These are phyloP conservation scores for Zasmidium cellare DNA, from an alignment of 2,329 filamentous ascomycete species.

Conservation along the genomic window DNA sequence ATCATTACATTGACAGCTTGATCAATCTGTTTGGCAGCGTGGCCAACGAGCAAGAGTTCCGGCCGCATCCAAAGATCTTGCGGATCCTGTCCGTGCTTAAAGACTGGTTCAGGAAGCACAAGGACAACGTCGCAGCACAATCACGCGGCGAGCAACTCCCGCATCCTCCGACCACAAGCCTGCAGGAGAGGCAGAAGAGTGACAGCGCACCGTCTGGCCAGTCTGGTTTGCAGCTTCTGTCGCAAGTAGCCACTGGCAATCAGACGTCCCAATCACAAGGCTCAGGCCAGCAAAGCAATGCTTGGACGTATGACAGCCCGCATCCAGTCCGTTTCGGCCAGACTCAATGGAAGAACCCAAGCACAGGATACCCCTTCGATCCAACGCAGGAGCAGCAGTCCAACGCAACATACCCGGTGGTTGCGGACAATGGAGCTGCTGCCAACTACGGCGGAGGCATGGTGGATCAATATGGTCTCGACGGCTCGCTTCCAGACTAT, in stretches of 20 bases:
- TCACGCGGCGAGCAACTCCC: constrained; percentile 18
- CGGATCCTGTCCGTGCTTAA: constrained; percentile 47
- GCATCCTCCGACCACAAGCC: constrained; percentile 9
- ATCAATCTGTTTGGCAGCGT: constrained; percentile 41
- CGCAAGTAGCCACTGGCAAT: constrained; percentile 26
- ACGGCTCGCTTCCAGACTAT: constrained; percentile 22
- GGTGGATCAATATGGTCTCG: constrained; percentile 8
- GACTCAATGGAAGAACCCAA: neutral
- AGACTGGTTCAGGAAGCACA: constrained; percentile 45
- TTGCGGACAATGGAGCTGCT: constrained; percentile 7
- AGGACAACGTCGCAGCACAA: constrained; percentile 29
- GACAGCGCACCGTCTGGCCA: constrained; percentile 14
- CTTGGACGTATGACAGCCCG: neutral
- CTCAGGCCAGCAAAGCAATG: neutral
- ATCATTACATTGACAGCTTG: constrained; percentile 47
- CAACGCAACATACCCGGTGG: constrained; percentile 10
- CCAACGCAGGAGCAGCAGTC: constrained; percentile 1
- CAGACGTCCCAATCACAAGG: neutral
- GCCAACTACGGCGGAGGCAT: neutral
- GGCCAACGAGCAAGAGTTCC: constrained; percentile 20
- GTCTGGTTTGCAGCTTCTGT: constrained; percentile 23
- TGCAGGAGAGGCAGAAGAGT: constrained; percentile 7
- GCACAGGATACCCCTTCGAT: neutral
- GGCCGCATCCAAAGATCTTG: constrained; percentile 49
- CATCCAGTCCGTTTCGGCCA: neutral